Percentiles rank a stretch among this genome's conserved stretches.
Evolutionary conservation across 1,139 yeast species (phyloP).

Genomic region (Pichia sp.): DNA sequence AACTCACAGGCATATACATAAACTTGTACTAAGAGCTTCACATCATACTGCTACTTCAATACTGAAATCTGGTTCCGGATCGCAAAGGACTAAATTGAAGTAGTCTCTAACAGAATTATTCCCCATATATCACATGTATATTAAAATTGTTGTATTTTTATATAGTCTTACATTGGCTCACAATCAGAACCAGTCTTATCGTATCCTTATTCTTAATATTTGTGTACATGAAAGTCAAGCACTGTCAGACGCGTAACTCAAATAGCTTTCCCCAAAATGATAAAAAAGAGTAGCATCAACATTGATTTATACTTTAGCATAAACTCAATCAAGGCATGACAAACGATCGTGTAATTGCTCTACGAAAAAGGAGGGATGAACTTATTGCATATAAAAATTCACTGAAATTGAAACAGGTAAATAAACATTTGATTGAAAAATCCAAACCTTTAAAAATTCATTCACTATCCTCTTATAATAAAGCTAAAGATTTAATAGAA

Average conservation of each 20-base stretch:
- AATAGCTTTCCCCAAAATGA: too few relatives aligned
- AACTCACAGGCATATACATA: background rate
- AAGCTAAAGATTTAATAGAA: conserved; percentile 6
- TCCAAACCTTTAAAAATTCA: background rate
- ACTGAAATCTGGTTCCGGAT: background rate
- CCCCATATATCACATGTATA: background rate
- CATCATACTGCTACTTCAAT: background rate
- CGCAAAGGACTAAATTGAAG: background rate
- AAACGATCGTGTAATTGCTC: too few relatives aligned
- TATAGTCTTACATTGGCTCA: too few relatives aligned
- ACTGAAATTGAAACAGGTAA: background rate
- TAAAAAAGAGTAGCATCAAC: too few relatives aligned
- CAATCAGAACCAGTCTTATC: too few relatives aligned
- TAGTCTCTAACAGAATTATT: background rate
- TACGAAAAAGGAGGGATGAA: background rate
- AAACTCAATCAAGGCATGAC: too few relatives aligned
- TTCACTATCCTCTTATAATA: conserved; percentile 1
- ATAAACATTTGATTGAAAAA: background rate
- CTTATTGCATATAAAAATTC: conserved; percentile 1
- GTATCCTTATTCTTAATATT: too few relatives aligned
- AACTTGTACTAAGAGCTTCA: background rate
- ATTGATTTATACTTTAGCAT: too few relatives aligned
- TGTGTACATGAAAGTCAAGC: too few relatives aligned
- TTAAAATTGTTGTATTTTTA: background rate
- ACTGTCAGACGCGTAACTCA: too few relatives aligned